Base-by-base conservation (phyloP, 2,329 filamentous ascomycete genomes). In the Aspergillus sp. region DNA sequence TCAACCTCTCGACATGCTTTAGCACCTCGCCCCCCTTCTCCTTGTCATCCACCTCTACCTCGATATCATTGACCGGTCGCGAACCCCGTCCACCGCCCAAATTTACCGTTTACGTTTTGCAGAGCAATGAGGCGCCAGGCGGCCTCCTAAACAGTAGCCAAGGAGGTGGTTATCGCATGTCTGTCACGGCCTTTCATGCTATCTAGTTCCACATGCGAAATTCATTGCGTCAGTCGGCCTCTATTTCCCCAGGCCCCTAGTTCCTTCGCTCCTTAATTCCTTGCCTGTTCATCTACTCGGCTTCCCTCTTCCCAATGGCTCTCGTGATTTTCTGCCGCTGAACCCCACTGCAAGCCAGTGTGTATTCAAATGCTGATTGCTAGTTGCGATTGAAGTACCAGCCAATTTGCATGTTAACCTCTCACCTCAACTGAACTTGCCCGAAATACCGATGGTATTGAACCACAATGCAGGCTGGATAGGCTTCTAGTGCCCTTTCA, bases 401-500 rank as follows among this genome's bases (percentile, higher is more conserved):
- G 39, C 57, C 56, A 31, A 18, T 49, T 24, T 57, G 32, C 32
- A 14, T 36, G 32, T 36, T 52, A 45, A 24, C 53, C 24, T 36
- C 20, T 20, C 47, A 53, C 57, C 46, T 49, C 18, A 18, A 14
- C 47, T 31, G 20, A 51, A 47, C 26, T 18, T 26, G 36, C 39
- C 53, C 16, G 20, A 26, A 31, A 59, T 50, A 55, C 58, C 59
- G 61, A 61, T 55, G 36, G 56, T 56, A 20, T 50, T 36, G 52
- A 49, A 54, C 53, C 55, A 63, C 59, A 46, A 68, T 67, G 66
- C 61, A 58, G 57, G 56, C 59, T 57, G 61, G 58, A 57, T 63
- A 65, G 61, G 52, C 22, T 45, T 56, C 47, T 56, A 24, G 24
- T 42, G 29, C 39, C 45, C 22, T 56, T 56, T 60, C 26, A n/a